Percentiles rank a stretch among this genome's conserved stretches.
Conservation (phyloP, 192 early-diverging fungal species). For the Gigaspora rosea region DNA sequence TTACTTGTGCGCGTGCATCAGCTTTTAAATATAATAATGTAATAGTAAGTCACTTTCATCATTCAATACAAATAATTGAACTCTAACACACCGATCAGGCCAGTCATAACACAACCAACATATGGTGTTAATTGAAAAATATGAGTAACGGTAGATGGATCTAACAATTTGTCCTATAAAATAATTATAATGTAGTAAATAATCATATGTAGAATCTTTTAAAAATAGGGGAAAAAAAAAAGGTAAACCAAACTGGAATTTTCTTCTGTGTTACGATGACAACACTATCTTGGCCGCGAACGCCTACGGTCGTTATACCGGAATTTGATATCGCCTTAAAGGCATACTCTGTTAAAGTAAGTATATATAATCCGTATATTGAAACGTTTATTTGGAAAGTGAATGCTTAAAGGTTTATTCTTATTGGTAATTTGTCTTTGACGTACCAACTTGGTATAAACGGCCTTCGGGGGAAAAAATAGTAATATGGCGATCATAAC, state of each 20-base stretch:
- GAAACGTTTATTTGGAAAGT: background rate
- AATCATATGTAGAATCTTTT: conserved; percentile 5
- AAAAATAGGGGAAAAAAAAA: background rate
- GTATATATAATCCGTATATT: background rate
- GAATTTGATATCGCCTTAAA: conserved; percentile 99
- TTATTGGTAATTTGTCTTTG: background rate
- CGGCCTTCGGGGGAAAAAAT: conserved; percentile 99
- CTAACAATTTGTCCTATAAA: conserved; percentile 92
- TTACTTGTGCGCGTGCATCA: conserved; percentile 92
- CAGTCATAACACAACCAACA: conserved; percentile 99
- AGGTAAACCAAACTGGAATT: conserved; percentile 62
- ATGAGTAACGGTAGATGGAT: conserved; percentile 89
- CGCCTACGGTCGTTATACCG: conserved; percentile 93
- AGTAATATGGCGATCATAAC: conserved; percentile 99
- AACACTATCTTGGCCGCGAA: conserved; percentile 92
- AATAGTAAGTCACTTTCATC: background rate
- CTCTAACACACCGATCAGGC: conserved; percentile 70
- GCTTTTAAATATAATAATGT: conserved; percentile 49
- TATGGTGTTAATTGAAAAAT: conserved; percentile 89
- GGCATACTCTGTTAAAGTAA: conserved; percentile 81
- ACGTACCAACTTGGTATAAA: conserved; percentile 97
- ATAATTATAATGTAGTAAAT: background rate
- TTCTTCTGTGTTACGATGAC: conserved; percentile 98
- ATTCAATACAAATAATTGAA: conserved; percentile 12
- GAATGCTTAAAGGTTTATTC: background rate